These are phyloP conservation scores for Moniliophthora roreri DNA, from an alignment of 1,284 basidiomycete genomes.

Conservation along the genomic window DNA sequence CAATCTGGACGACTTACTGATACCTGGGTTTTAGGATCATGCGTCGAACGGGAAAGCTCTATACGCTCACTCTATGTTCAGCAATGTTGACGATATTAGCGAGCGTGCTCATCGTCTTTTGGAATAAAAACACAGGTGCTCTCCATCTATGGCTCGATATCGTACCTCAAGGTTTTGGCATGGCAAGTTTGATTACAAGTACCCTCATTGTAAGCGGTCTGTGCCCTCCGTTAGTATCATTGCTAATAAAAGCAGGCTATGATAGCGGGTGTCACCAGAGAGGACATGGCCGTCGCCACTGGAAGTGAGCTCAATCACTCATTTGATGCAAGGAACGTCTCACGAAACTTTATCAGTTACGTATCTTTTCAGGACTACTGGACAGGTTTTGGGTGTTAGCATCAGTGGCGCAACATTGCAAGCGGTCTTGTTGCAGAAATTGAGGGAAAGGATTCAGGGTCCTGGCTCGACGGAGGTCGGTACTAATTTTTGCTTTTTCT, in stretches of 20 bases:
- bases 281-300: slow-evolving; percentile 85
- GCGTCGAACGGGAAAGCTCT: slow-evolving; percentile 80
- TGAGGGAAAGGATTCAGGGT: slow-evolving; percentile 74
- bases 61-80: slow-evolving; percentile 66
- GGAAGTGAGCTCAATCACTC: slow-evolving; percentile 61
- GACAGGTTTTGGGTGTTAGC: slow-evolving; percentile 88
- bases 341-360: slow-evolving; percentile 57
- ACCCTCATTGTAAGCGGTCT: slow-evolving; percentile 67
- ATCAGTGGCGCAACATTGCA: slow-evolving; percentile 82
- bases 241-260: slow-evolving; percentile 58
- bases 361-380: slow-evolving; percentile 87
- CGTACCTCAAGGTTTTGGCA: slow-evolving; percentile 79
- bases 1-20: background rate
- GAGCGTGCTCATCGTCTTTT: slow-evolving; percentile 55
- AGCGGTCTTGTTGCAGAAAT: slow-evolving; percentile 65
- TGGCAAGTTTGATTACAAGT: slow-evolving; percentile 80
- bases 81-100: slow-evolving; percentile 54
- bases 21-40: slow-evolving; percentile 61
- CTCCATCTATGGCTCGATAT: slow-evolving; percentile 78
- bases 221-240: slow-evolving; percentile 9
- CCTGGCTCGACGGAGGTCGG: slow-evolving; percentile 70
- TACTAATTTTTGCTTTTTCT: slow-evolving; percentile 21
- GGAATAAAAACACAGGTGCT: slow-evolving; percentile 61
- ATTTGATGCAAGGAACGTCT: slow-evolving; percentile 4
- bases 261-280: slow-evolving; percentile 77